Evolutionary conservation across 2,329 filamentous ascomycete genomes (phyloP).

Genomic region (Aspergillus clavatus): DNA sequence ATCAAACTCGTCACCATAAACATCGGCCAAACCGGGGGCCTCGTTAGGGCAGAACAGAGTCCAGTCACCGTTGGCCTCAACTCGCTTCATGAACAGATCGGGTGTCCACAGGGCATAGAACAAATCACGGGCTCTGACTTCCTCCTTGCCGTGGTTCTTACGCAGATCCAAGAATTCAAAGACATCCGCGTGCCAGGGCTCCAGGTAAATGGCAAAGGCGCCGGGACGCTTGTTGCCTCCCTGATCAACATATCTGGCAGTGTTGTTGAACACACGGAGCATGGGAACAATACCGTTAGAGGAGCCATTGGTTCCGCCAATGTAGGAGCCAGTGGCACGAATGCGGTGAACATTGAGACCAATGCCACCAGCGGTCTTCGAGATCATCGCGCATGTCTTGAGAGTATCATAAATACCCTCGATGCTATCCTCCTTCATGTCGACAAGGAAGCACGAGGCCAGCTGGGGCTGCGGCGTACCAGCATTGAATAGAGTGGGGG

Average conservation of each 20-base stretch:
- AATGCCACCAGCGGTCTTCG: conserved; percentile 98
- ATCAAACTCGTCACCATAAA: conserved; percentile 97
- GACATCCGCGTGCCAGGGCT: conserved; percentile 97
- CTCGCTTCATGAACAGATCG: conserved; percentile 99
- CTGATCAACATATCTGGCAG: conserved; percentile 95
- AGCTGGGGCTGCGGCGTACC: conserved; percentile 92
- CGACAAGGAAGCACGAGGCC: conserved; percentile 96
- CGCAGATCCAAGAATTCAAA: conserved; percentile 96
- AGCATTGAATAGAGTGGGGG: conserved; percentile 95
- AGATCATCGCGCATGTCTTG: conserved; percentile 99
- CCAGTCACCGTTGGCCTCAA: conserved; percentile 95
- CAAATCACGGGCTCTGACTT: conserved; percentile 90
- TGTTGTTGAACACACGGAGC: conserved; percentile 99
- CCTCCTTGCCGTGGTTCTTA: conserved; percentile 99
- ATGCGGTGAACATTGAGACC: conserved; percentile 96
- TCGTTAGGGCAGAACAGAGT: conserved; percentile 98
- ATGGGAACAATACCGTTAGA: conserved; percentile 97
- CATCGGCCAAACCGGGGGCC: conserved; percentile 88
- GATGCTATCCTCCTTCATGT: conserved; percentile 99
- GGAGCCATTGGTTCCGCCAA: conserved; percentile 94
- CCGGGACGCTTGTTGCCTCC: conserved; percentile 98
- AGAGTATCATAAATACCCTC: conserved; percentile 98
- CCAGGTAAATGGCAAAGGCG: conserved; percentile 97
- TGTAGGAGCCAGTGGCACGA: conserved; percentile 95
- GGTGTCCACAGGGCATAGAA: conserved; percentile 99